Evolutionary conservation across 495 filamentous ascomycete genomes (phyloP).

Genomic region (Xylaria intraflava): DNA sequence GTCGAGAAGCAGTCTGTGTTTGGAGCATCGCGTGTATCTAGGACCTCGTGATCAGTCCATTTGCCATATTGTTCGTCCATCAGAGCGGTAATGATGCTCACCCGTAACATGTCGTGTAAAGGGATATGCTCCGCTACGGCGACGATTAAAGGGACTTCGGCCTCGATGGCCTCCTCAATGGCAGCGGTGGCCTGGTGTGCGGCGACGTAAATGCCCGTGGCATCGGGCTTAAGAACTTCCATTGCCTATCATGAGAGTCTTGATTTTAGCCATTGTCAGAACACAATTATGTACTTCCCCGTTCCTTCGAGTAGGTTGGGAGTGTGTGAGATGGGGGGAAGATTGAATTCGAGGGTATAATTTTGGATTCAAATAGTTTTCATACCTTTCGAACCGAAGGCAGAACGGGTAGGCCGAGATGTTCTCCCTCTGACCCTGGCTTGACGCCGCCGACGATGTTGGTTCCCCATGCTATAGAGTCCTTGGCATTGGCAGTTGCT

Average conservation of each 20-base stretch:
- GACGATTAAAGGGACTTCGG: slow-evolving; percentile 79
- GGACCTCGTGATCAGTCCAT: slow-evolving; percentile 11
- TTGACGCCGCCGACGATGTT: slow-evolving; percentile 83
- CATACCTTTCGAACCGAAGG: slow-evolving; percentile 60
- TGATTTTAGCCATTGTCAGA: neutral
- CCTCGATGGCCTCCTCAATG: slow-evolving; percentile 85
- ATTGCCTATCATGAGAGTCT: slow-evolving; percentile 49
- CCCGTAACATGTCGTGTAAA: slow-evolving; percentile 75
- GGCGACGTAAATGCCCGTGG: slow-evolving; percentile 80
- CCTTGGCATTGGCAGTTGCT: slow-evolving; percentile 76
- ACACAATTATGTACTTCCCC: neutral
- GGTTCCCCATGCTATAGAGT: slow-evolving; percentile 79
- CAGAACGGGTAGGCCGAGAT: slow-evolving; percentile 74
- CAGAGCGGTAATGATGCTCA: slow-evolving; percentile 30
- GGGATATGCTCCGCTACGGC: slow-evolving; percentile 91
- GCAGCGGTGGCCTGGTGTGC: slow-evolving; percentile 69
- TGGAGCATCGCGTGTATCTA: slow-evolving; percentile 68
- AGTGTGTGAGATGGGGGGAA: neutral
- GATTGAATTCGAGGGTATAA: neutral
- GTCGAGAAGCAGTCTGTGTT: slow-evolving; percentile 71
- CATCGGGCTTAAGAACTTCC: slow-evolving; percentile 69
- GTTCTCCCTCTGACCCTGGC: slow-evolving; percentile 68
- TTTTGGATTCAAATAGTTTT: neutral
- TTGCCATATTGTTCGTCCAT: neutral
- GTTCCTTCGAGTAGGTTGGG: neutral